Evolutionary conservation across 176 grass and related monocot species (phyloP).

Genomic region (Typha latifolia): DNA sequence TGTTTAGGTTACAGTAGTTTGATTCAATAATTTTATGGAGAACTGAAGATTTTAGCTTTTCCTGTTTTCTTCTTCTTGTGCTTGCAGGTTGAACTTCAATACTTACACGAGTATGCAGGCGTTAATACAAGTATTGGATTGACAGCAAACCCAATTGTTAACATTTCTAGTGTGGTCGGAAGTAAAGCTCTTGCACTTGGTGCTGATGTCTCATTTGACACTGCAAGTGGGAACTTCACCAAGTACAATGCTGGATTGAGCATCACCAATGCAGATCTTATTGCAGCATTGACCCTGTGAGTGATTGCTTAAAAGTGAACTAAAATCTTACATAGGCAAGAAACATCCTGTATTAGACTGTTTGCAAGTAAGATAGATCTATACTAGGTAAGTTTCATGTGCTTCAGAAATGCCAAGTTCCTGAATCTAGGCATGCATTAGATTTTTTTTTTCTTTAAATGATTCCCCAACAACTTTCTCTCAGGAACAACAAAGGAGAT

Average conservation of each 20-base stretch:
- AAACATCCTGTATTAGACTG: not conserved
- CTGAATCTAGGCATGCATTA: not conserved
- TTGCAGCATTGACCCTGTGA: constrained; percentile 19
- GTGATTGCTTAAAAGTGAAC: not conserved
- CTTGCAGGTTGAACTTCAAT: constrained; percentile 20
- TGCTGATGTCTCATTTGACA: constrained; percentile 26
- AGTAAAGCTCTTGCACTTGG: constrained; percentile 9
- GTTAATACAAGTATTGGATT: constrained; percentile 21
- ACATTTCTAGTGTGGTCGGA: constrained; percentile 16
- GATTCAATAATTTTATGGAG: not conserved
- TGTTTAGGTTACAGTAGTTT: not conserved
- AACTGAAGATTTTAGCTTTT: not conserved
- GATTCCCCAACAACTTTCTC: not conserved
- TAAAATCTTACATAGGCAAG: not conserved
- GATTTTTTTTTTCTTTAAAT: not conserved
- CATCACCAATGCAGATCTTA: constrained; percentile 19
- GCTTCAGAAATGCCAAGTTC: not conserved
- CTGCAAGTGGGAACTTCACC: constrained; percentile 20
- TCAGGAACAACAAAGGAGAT: constrained; percentile 26
- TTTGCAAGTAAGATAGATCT: not conserved
- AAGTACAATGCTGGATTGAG: constrained; percentile 31
- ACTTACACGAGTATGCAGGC: constrained; percentile 24
- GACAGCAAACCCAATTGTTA: constrained; percentile 23
- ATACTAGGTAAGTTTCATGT: not conserved
- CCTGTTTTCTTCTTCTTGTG: not conserved